Conservation (phyloP, 2,329 filamentous ascomycete species). For the Xylariaceae sp. region DNA sequence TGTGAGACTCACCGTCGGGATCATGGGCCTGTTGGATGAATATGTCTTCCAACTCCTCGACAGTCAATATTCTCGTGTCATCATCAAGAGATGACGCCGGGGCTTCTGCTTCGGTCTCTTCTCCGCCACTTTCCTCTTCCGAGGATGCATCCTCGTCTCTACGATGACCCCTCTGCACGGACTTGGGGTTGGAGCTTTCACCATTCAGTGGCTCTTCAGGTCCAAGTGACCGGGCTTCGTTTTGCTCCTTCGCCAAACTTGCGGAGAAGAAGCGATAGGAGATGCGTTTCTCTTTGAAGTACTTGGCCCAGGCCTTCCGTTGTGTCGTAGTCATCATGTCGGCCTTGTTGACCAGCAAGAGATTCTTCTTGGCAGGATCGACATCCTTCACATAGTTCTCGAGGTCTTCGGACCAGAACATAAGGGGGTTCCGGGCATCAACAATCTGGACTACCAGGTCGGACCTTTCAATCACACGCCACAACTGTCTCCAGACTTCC, state of each 20-base stretch:
- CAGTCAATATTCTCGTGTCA: slow-evolving; percentile 77
- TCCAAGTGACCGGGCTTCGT: slow-evolving; percentile 61
- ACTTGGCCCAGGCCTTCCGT: slow-evolving; percentile 75
- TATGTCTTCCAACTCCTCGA: slow-evolving; percentile 84
- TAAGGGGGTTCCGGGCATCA: slow-evolving; percentile 86
- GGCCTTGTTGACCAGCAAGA: slow-evolving; percentile 94
- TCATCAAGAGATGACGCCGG: slow-evolving; percentile 32
- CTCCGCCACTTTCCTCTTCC: slow-evolving; percentile 24
- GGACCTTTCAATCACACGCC: slow-evolving; percentile 95
- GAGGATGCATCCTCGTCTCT: slow-evolving; percentile 21
- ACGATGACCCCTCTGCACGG: slow-evolving; percentile 20
- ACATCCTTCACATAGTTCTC: slow-evolving; percentile 94
- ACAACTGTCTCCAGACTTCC: slow-evolving; percentile 96
- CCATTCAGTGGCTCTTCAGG: slow-evolving; percentile 34
- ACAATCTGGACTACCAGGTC: slow-evolving; percentile 98
- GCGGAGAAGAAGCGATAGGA: slow-evolving; percentile 97
- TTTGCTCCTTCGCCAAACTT: slow-evolving; percentile 80
- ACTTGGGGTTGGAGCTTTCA: slow-evolving; percentile 30
- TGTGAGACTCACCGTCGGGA: slow-evolving; percentile 47
- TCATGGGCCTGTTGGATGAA: slow-evolving; percentile 71
- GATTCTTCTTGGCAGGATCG: slow-evolving; percentile 78
- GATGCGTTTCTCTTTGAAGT: slow-evolving; percentile 75
- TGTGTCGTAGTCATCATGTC: slow-evolving; percentile 96
- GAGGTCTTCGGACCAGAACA: slow-evolving; percentile 91
- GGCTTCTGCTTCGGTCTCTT: slow-evolving; percentile 34